Percentiles rank a stretch among this genome's conserved stretches.
These are phyloP conservation scores for Mucor velutinosus DNA, from an alignment of 371 early-diverging fungal species.

Conservation along the genomic window DNA sequence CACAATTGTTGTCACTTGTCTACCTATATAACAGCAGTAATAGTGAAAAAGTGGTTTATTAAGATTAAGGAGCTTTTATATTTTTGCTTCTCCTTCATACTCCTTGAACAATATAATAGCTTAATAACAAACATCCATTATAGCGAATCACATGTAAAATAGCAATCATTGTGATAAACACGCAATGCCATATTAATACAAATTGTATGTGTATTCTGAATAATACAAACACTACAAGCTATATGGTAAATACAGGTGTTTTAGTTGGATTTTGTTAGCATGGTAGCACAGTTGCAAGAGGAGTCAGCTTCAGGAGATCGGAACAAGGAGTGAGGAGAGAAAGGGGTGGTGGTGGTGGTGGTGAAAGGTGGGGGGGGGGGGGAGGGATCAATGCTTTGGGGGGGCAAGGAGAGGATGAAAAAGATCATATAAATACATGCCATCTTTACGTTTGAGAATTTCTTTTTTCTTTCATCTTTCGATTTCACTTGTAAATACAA, in stretches of 20 bases:
- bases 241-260: neutral
- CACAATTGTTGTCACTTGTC: neutral
- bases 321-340: neutral
- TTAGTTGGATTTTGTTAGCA: neutral
- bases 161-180: neutral
- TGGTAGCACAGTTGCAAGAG: neutral
- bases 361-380: neutral
- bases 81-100: neutral
- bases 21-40: neutral
- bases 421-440: neutral
- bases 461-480: conserved; percentile 7
- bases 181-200: neutral
- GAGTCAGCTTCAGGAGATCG: neutral
- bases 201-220: neutral
- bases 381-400: neutral
- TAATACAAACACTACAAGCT: neutral
- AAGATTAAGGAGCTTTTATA: neutral
- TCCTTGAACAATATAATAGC: neutral
- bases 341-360: neutral
- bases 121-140: neutral
- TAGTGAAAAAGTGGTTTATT: neutral
- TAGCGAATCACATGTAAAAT: neutral
- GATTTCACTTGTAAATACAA: neutral
- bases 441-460: neutral
- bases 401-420: neutral